Evolutionary conservation across 345 rosid species (phyloP), one percentile per base, ranked within the genome.

Genomic region (Ceriops tagal): DNA sequence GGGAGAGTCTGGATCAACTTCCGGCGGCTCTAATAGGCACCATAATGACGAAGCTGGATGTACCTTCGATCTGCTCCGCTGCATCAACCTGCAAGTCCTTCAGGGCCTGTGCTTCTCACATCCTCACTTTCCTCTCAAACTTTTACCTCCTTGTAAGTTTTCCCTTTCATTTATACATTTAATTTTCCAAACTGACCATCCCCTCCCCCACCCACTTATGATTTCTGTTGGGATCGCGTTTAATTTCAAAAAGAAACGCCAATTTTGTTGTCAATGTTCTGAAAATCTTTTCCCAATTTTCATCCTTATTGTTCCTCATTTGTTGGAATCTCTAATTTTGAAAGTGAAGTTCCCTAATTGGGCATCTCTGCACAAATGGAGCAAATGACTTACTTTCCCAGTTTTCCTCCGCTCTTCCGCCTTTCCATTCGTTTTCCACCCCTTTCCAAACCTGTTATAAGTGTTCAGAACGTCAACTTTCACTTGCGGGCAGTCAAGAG

Each of bases 1-100:
- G 20, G 49, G 75, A 68, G 77, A 78, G 81, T 57, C 66, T 93
- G 70, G 98, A 88, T 75, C 85, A 81, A 75, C 80, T 93, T 39
- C 97, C 96, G 31, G 77, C 77, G 56, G 92, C 91, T 62, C 74
- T 93, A 1, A 58, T 91, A 24, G 87, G 82, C 28, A 83, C 92
- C 67, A 78, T 91, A 56, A 81, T 93, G 87, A 71, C 88, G 26
- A 89, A 89, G 80, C 92, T 93, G 9, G 96, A 93, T 70, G 78
- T 91, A 6, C 82, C 85, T 46, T 87, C 97, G 67, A 85, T 93
- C 73, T 88, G 92, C 78, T 91, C 96, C 8, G 72, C 73, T 37
- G 87, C 93, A 15, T 82, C 96, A 47, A 93, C 96, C 7, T 87
- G 90, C 83, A 82, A 67, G 71, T 68, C 81, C 43, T 76, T 87